phyloP scores from a whole-genome alignment of 306 rosid species.

The Quercus gilva region DNA sequence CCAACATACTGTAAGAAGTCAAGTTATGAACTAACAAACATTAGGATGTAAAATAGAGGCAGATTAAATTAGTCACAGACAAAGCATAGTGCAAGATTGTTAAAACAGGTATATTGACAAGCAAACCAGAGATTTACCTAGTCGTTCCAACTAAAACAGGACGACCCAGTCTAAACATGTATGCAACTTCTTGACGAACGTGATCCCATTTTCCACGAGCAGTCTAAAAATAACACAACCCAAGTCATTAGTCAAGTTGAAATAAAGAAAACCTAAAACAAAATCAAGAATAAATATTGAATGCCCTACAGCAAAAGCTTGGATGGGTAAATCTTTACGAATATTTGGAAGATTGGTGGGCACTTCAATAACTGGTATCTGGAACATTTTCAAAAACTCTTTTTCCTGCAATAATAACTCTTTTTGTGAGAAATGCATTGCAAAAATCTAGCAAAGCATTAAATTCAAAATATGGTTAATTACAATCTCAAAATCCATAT shows the following conservation, averaged over 20 bases:
- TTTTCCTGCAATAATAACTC: constrained; percentile 70
- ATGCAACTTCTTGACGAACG: constrained; percentile 85
- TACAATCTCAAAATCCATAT: constrained; percentile 27
- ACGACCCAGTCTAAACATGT: constrained; percentile 87
- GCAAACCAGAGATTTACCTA: constrained; percentile 51
- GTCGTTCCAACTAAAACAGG: constrained; percentile 98
- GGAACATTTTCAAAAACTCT: constrained; percentile 95
- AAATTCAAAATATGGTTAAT: constrained; percentile 9
- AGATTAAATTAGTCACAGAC: not conserved
- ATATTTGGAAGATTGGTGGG: constrained; percentile 92
- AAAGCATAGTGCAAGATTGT: not conserved
- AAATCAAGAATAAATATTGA: constrained; percentile 3
- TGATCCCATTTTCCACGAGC: constrained; percentile 95
- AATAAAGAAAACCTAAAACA: constrained; percentile 10
- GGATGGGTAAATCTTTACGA: constrained; percentile 90
- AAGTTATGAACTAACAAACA: not conserved
- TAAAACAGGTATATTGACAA: not conserved
- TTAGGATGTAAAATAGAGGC: not conserved
- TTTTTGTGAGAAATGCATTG: constrained; percentile 24
- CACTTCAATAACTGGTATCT: constrained; percentile 90
- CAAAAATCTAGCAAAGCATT: constrained; percentile 8
- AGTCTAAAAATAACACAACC: constrained; percentile 53
- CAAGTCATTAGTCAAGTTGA: constrained; percentile 21
- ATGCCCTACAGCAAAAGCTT: constrained; percentile 89
- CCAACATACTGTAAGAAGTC: not conserved